Conservation (phyloP, 2,329 filamentous ascomycete genomes). For the Dothistroma septosporum region DNA sequence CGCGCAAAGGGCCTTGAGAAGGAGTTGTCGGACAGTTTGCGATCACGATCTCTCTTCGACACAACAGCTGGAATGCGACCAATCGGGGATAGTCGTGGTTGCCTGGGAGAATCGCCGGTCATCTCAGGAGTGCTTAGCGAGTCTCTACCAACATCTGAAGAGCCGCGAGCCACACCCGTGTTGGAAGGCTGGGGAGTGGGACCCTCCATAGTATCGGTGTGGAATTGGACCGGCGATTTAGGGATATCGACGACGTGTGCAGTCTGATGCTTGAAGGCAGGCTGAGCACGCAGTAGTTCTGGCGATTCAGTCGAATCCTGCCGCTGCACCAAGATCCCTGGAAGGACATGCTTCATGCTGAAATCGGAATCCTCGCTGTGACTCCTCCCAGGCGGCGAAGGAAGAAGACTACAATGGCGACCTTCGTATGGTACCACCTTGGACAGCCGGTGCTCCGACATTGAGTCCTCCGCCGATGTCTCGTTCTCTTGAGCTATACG, state of each 20-base stretch:
- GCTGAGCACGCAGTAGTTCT: conserved; percentile 24
- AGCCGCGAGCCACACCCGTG: too few species aligned
- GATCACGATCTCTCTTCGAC: conserved; percentile 58
- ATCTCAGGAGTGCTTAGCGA: conserved; percentile 34
- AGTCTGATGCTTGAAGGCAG: conserved; percentile 18
- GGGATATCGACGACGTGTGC: conserved; percentile 23
- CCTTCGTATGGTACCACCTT: conserved; percentile 27
- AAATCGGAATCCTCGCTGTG: conserved; percentile 11
- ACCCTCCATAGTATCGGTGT: neutral
- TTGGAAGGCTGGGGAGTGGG: neutral
- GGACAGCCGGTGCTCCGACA: conserved; percentile 11
- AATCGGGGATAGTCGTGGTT: conserved; percentile 64
- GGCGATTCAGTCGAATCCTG: conserved; percentile 26
- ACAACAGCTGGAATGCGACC: conserved; percentile 82
- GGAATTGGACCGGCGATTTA: conserved; percentile 4
- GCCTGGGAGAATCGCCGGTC: conserved; percentile 31
- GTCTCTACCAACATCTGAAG: neutral
- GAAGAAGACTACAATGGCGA: conserved; percentile 26
- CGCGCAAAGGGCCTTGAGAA: conserved; percentile 76
- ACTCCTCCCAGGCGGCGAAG: conserved; percentile 22
- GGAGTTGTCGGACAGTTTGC: conserved; percentile 67
- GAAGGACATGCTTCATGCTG: conserved; percentile 13
- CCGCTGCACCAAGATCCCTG: conserved; percentile 20
- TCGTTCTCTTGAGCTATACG: conserved; percentile 43
- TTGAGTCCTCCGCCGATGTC: conserved; percentile 21